Evolutionary conservation across 805 yeast species (phyloP).

Genomic region (Wickerhamomyces subpelliculosus): DNA sequence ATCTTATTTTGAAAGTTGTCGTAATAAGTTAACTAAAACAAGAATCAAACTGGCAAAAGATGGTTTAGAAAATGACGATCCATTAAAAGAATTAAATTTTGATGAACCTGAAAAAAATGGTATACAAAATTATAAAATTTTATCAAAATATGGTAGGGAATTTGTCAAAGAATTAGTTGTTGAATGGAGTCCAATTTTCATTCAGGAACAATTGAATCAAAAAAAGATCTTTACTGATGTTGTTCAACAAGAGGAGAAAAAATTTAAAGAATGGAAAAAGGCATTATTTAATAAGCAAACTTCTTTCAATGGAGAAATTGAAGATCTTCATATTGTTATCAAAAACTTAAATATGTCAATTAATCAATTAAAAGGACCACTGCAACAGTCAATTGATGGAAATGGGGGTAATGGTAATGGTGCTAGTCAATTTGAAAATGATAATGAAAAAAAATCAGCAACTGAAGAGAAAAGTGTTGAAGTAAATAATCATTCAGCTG

Average conservation of each 20-base stretch:
- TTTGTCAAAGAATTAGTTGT: conserved; percentile 33
- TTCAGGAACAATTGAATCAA: conserved; percentile 36
- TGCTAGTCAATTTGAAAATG: background rate
- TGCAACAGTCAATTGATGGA: background rate
- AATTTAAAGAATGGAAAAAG: conserved; percentile 57
- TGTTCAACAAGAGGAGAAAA: conserved; percentile 43
- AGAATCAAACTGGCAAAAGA: conserved; percentile 28
- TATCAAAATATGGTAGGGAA: conserved; percentile 29
- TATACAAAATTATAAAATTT: conserved; percentile 31
- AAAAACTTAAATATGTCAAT: conserved; percentile 12
- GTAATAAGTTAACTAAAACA: conserved; percentile 48
- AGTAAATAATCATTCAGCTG: too few species aligned
- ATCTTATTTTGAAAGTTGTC: conserved; percentile 62
- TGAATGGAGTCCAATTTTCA: conserved; percentile 40
- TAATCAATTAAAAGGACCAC: conserved; percentile 1
- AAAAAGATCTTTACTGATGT: conserved; percentile 37
- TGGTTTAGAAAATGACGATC: conserved; percentile 4
- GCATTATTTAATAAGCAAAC: conserved; percentile 49
- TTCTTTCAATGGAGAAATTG: conserved; percentile 49
- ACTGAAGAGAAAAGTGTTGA: too few species aligned
- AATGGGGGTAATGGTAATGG: background rate
- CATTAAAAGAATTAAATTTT: conserved; percentile 12
- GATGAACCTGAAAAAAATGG: conserved; percentile 24
- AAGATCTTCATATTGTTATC: conserved; percentile 30
- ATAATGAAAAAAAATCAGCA: background rate